Evolutionary conservation across 176 grass and related monocot species (phyloP).

Genomic region (Leersia perrieri): DNA sequence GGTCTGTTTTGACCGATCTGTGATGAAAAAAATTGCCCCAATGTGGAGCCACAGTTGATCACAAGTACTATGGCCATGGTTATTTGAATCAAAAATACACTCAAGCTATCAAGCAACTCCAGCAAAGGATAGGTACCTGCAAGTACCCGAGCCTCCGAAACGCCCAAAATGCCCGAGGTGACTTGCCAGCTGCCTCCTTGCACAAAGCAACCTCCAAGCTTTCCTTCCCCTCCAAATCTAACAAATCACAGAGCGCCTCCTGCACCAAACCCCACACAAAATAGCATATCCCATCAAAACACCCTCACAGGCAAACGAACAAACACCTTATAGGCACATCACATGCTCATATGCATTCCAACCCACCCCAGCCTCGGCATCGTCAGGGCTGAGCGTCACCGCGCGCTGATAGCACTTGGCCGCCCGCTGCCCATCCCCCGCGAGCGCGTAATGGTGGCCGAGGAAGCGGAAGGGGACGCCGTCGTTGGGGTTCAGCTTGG

Average conservation of each 20-base stretch:
- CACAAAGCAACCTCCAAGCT: conserved; percentile 83
- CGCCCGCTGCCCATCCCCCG: conserved; percentile 55
- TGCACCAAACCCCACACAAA: conserved; percentile 25
- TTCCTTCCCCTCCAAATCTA: conserved; percentile 88
- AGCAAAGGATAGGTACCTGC: conserved; percentile 58
- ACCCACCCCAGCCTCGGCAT: conserved; percentile 75
- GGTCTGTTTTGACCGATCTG: too few relatives aligned
- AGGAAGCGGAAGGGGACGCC: conserved; percentile 69
- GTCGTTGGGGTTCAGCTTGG: conserved; percentile 86
- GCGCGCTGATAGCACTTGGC: conserved; percentile 83
- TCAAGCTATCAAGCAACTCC: conserved; percentile 30
- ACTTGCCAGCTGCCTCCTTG: conserved; percentile 76
- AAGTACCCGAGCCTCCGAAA: conserved; percentile 87
- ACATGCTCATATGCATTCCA: neutral
- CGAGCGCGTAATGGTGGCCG: conserved; percentile 57
- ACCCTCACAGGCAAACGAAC: conserved; percentile 8
- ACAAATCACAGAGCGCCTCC: conserved; percentile 74
- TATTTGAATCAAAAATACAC: neutral
- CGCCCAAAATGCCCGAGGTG: conserved; percentile 81
- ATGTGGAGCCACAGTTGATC: neutral
- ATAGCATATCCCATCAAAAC: conserved; percentile 18
- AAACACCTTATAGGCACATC: conserved; percentile 12
- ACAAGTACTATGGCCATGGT: neutral
- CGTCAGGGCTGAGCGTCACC: conserved; percentile 56
- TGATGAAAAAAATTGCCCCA: too few relatives aligned